phyloP scores from a whole-genome alignment of 208 protist genomes.

The Acanthamoeba polyphaga region DNA sequence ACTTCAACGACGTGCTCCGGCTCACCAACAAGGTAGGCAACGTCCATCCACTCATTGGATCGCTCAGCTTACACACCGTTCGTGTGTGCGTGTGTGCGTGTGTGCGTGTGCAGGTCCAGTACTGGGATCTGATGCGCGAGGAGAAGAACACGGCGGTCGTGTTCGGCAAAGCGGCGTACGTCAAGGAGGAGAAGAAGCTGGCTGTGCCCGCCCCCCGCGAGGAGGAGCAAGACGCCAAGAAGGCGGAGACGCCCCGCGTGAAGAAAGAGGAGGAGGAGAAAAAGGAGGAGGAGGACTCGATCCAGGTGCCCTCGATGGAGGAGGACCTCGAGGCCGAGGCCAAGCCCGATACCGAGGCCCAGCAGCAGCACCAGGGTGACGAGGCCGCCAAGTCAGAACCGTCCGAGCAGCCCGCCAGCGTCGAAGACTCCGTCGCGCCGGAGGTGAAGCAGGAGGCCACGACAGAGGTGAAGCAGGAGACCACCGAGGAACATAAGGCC shows the following conservation, averaged over 20 bases:
- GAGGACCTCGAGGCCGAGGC: not conserved
- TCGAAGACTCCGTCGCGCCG: not conserved
- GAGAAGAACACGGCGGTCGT: conserved; percentile 23
- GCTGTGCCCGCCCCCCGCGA: not conserved
- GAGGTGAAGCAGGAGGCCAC: not conserved
- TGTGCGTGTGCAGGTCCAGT: not conserved
- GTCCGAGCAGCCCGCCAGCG: not conserved
- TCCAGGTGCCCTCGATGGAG: conserved; percentile 11
- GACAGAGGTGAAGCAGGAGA: not conserved
- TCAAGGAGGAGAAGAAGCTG: conserved; percentile 32
- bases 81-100: not conserved
- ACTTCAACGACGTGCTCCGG: conserved; percentile 61
- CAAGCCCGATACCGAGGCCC: not conserved
- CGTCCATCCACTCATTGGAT: no score
- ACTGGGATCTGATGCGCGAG: conserved; percentile 60
- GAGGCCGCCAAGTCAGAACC: not conserved
- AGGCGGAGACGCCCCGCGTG: not conserved
- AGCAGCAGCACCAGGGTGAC: not conserved
- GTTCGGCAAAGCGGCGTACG: conserved; percentile 38
- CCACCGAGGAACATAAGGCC: not conserved
- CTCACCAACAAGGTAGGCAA: conserved; percentile 42
- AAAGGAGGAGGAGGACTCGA: not conserved
- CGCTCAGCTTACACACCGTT: not conserved
- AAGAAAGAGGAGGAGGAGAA: not conserved
- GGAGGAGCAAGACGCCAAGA: not conserved